phyloP scores from a whole-genome alignment of 495 filamentous ascomycete genomes.

The Talaromyces ruber region DNA sequence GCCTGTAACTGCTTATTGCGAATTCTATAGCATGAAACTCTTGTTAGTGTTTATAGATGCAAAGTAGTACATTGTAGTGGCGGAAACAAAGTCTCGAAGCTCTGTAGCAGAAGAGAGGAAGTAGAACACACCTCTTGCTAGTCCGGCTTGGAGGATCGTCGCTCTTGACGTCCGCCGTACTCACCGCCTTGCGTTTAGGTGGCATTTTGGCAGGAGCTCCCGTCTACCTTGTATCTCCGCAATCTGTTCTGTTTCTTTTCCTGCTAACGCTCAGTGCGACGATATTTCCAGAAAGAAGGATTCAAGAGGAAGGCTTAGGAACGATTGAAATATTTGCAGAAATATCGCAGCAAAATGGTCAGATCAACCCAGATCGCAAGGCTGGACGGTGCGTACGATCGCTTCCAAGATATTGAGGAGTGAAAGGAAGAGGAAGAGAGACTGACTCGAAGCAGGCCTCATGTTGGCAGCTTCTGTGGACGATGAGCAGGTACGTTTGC shows the following conservation, averaged over 20 bases:
- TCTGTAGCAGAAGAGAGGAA: not conserved
- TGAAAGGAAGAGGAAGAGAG: not conserved
- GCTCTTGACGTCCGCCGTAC: not conserved
- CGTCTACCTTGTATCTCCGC: not conserved
- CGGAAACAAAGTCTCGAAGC: not conserved
- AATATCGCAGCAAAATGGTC: conserved; percentile 56
- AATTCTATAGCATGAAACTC: not conserved
- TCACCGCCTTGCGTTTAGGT: conserved; percentile 8
- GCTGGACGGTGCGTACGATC: conserved; percentile 64
- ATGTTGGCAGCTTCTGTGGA: conserved; percentile 94
- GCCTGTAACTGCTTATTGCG: not conserved
- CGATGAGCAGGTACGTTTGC: conserved; percentile 57
- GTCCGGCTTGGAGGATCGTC: not conserved
- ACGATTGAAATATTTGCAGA: too few species aligned
- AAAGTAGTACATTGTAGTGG: not conserved
- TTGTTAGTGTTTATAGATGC: not conserved
- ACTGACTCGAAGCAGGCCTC: conserved; percentile 50
- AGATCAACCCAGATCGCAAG: conserved; percentile 90
- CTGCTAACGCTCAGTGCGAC: not conserved
- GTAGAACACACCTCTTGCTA: not conserved
- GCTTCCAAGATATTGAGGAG: not conserved
- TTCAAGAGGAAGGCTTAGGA: not conserved
- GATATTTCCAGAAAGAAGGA: not conserved
- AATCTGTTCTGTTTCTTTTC: not conserved
- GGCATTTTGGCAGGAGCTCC: conserved; percentile 4